Evolutionary conservation across 2,329 filamentous ascomycete species (phyloP).

Genomic region (Pyricularia sp.): DNA sequence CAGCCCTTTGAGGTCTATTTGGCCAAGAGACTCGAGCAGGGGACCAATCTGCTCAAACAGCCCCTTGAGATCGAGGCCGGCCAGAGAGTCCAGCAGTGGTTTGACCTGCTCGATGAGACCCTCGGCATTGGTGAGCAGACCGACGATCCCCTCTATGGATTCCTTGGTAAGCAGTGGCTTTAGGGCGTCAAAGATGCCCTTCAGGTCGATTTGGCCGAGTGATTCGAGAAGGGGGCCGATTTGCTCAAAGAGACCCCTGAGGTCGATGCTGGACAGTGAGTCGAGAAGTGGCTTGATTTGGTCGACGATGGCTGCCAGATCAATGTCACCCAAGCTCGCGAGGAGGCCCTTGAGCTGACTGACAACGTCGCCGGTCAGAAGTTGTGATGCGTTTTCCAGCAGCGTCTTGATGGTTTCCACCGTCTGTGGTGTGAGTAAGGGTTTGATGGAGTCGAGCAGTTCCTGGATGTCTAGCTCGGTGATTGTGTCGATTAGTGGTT

Average conservation of each 20-base stretch:
- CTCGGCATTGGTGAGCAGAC: slow-evolving; percentile 20
- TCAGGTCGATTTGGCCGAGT: slow-evolving; percentile 20
- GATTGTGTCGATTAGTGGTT: slow-evolving; percentile 19
- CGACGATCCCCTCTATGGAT: slow-evolving; percentile 20
- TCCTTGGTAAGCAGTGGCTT: slow-evolving; percentile 18
- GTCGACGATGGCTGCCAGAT: slow-evolving; percentile 19
- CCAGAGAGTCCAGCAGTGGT: slow-evolving; percentile 25
- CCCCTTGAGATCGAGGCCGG: slow-evolving; percentile 23
- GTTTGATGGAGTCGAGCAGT: slow-evolving; percentile 22
- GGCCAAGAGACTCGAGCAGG: slow-evolving; percentile 18
- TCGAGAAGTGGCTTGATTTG: slow-evolving; percentile 2
- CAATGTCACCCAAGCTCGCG: slow-evolving; percentile 21
- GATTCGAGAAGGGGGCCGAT: slow-evolving; percentile 16
- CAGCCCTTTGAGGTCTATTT: slow-evolving; percentile 21
- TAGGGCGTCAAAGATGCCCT: slow-evolving; percentile 17
- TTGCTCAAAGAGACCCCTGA: slow-evolving; percentile 9
- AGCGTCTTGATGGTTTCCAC: not conserved
- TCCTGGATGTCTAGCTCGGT: slow-evolving; percentile 23
- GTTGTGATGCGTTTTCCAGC: slow-evolving; percentile 15
- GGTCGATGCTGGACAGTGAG: not conserved
- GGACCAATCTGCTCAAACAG: slow-evolving; percentile 25
- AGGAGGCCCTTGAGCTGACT: slow-evolving; percentile 18
- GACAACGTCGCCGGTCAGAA: slow-evolving; percentile 19
- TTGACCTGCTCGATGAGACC: slow-evolving; percentile 21
- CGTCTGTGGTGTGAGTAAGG: not conserved